These are phyloP conservation scores for Fusarium sp. DNA, from an alignment of 2,329 filamentous ascomycete genomes.

Conservation along the genomic window DNA sequence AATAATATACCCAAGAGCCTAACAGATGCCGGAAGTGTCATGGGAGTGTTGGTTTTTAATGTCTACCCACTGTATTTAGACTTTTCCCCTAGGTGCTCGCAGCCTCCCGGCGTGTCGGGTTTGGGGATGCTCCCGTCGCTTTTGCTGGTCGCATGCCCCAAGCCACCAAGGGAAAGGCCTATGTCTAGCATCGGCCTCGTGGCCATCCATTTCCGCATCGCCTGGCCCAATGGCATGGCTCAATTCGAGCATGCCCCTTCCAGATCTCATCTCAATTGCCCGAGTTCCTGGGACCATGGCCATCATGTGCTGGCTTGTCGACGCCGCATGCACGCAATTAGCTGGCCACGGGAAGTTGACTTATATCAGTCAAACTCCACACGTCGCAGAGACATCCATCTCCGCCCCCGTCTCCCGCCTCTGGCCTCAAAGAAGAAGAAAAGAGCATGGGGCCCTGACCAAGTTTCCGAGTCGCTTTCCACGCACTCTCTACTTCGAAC, in stretches of 20 bases:
- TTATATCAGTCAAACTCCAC: not conserved
- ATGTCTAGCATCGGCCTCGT: slow-evolving; percentile 26
- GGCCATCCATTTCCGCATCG: slow-evolving; percentile 19
- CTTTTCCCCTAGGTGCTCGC: not conserved
- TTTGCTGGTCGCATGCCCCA: slow-evolving; percentile 19
- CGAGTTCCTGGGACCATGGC: slow-evolving; percentile 21
- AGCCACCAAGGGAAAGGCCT: slow-evolving; percentile 19
- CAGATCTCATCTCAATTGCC: slow-evolving; percentile 29
- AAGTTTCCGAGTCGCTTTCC: too few species aligned
- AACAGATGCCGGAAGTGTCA: too few species aligned
- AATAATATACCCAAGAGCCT: too few species aligned
- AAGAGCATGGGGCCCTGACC: too few species aligned
- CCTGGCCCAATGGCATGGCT: slow-evolving; percentile 27
- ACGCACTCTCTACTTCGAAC: slow-evolving; percentile 17
- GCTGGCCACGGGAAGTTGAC: not conserved
- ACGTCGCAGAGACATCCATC: not conserved
- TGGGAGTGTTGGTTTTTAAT: not conserved
- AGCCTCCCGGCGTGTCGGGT: slow-evolving; percentile 8
- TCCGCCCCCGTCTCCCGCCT: slow-evolving; percentile 1
- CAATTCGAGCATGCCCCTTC: slow-evolving; percentile 39
- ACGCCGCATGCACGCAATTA: slow-evolving; percentile 11
- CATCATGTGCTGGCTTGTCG: slow-evolving; percentile 32
- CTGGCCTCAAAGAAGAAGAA: not conserved
- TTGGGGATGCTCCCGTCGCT: not conserved
- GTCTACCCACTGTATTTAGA: too few species aligned